These are phyloP conservation scores for Coemansia sp. DNA, from an alignment of 192 early-diverging fungal species.

Conservation along the genomic window DNA sequence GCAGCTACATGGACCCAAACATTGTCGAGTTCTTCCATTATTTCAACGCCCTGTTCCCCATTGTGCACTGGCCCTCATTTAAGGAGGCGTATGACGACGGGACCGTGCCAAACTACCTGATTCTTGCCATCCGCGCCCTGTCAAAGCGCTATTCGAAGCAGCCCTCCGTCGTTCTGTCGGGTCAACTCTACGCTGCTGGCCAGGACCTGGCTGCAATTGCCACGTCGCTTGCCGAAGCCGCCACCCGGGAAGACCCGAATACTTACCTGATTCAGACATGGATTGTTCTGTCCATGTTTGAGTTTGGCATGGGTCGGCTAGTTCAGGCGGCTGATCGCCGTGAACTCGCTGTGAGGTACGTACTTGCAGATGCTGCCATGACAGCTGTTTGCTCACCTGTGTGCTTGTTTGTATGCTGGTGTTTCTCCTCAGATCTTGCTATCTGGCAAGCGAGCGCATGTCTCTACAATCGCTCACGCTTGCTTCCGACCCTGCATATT, in stretches of 20 bases:
- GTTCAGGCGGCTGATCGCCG: conserved; percentile 54
- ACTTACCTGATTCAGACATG: conserved; percentile 57
- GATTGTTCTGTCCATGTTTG: conserved; percentile 55
- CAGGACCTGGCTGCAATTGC: conserved; percentile 56
- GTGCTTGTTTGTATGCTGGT: too few relatives aligned
- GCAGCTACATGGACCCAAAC: conserved; percentile 52
- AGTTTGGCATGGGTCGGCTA: conserved; percentile 53
- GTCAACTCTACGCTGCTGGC: conserved; percentile 48
- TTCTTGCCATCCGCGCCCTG: conserved; percentile 53
- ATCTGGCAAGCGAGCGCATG: too few relatives aligned
- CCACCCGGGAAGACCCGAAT: conserved; percentile 55
- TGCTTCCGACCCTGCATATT: background rate
- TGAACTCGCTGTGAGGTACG: conserved; percentile 53
- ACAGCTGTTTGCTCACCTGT: background rate
- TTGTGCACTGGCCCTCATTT: conserved; percentile 57
- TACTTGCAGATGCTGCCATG: background rate
- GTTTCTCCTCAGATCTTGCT: too few relatives aligned
- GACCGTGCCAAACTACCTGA: conserved; percentile 56
- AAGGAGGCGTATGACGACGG: conserved; percentile 57
- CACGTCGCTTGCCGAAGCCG: conserved; percentile 51
- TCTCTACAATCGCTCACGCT: background rate
- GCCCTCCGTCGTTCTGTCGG: conserved; percentile 50
- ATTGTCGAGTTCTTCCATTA: conserved; percentile 57
- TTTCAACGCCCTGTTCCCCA: conserved; percentile 54
- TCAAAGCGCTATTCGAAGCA: conserved; percentile 56